Evolutionary conservation across 768 basidiomycete genomes (phyloP), one percentile per base, ranked within the genome.

Genomic region (Leccinellum rugosiceps): DNA sequence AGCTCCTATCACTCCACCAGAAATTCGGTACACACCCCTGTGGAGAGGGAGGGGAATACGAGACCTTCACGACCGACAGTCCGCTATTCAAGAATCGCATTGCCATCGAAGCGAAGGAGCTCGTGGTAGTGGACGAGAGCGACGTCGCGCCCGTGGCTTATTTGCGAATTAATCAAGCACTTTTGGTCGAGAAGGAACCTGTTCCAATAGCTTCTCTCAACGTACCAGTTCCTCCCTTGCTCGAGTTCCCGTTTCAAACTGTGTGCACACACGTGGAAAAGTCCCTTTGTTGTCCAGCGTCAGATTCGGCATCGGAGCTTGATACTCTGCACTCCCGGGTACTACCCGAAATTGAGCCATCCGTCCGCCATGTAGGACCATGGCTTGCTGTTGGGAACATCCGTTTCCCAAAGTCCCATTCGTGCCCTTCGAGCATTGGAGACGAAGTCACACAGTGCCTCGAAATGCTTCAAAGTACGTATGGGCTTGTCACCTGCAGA

Each of bases 1-100:
- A 83, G 6, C 75, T 99, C 23, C 62, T 76, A 15, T 86, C 83
- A 63, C 79, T 99, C 64, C 92, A 95, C 68, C 67, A 74, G 10
- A 73, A 84, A 26, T 99, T 94, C 65, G 94, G 94, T 4, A 87
- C 89, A 0, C 97, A 99, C 68, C 82, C 96, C 2, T 98, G 96
- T 60, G 97, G 97, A 10, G 97, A 99, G 75, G 97, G 97, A 2
- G 97, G 97, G 2, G 97, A 99, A 75, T 99, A 98, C 72, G 97
- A 99, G 70, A 92, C 88, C 0, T 76, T 98, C 56, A 98, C 96
- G 1, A 76, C 94, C 13, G 92, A 97, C 63, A 90, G 89, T 59
- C 92, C 95, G 0, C 67, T 96, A 13, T 98, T 95, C 82, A 91
- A 92, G 63, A 80, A 80, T 38, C 78, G 81, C 10, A 87, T 99